Conservation (phyloP, 192 early-diverging fungal genomes). For the Backusella tuberculispora region DNA sequence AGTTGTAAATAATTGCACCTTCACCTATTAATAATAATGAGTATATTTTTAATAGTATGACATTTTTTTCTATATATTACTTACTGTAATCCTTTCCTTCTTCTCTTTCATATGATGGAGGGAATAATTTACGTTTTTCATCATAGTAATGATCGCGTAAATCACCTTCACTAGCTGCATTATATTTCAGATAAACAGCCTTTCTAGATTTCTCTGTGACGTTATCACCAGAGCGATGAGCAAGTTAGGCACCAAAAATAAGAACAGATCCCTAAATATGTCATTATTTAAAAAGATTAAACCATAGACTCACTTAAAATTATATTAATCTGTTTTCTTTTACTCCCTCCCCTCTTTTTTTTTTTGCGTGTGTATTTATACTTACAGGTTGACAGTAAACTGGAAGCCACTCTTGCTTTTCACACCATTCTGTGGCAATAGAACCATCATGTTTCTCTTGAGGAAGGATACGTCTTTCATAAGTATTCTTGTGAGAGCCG, state of each 20-base stretch:
- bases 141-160: conserved; percentile 60
- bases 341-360: too few relatives aligned
- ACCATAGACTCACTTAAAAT: too few relatives aligned
- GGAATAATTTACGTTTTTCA: conserved; percentile 60
- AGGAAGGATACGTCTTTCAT: conserved; percentile 45
- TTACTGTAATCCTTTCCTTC: conserved; percentile 56
- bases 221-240: conserved; percentile 59
- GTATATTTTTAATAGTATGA: too few relatives aligned
- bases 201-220: conserved; percentile 51
- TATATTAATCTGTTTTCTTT: too few relatives aligned
- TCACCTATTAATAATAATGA: conserved; percentile 17
- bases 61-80: background rate
- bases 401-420: conserved; percentile 53
- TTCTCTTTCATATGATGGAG: conserved; percentile 58
- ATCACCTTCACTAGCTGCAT: conserved; percentile 58
- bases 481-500: conserved; percentile 46
- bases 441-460: conserved; percentile 46
- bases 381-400: conserved; percentile 54
- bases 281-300: too few relatives aligned
- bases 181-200: conserved; percentile 66
- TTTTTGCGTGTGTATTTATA: background rate
- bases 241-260: conserved; percentile 66
- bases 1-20: conserved; percentile 61
- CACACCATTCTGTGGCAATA: conserved; percentile 54
- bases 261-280: conserved; percentile 50